phyloP scores from a whole-genome alignment of 2,329 filamentous ascomycete species.

The Ramularia collo-cygni region DNA sequence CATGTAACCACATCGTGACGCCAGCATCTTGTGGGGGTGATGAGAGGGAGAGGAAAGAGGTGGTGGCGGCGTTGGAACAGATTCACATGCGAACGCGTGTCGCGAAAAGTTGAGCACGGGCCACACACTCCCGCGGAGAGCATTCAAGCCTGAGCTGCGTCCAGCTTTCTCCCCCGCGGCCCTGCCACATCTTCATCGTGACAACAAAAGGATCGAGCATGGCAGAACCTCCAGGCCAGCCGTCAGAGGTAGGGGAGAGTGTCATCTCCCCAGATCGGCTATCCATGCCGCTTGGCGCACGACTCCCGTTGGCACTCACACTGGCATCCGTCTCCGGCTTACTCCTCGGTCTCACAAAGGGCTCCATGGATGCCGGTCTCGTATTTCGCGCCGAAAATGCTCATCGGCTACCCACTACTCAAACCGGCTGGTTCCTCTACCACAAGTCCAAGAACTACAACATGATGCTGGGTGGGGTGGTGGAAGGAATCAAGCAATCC shows the following conservation, averaged over 20 bases:
- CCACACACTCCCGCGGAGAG: too few species aligned
- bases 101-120: too few species aligned
- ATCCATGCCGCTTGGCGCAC: constrained; percentile 26
- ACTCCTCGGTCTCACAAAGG: constrained; percentile 28
- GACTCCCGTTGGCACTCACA: constrained; percentile 24
- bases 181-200: too few species aligned
- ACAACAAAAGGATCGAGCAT: too few species aligned
- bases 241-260: not conserved
- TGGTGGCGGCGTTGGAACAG: too few species aligned
- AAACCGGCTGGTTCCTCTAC: constrained; percentile 94
- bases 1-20: too few species aligned
- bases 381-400: constrained; percentile 94
- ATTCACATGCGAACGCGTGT: too few species aligned
- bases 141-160: too few species aligned
- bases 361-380: constrained; percentile 45
- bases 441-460: constrained; percentile 98
- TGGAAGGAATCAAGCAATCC: constrained; percentile 72
- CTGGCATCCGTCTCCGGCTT: constrained; percentile 24
- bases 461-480: constrained; percentile 66
- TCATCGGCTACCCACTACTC: constrained; percentile 77
- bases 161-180: too few species aligned
- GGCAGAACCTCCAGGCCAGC: constrained; percentile 6
- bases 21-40: too few species aligned
- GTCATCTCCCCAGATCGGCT: constrained; percentile 21
- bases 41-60: too few species aligned